Conservation (phyloP, 768 basidiomycete species). For the Leccinum subgranulosum region DNA sequence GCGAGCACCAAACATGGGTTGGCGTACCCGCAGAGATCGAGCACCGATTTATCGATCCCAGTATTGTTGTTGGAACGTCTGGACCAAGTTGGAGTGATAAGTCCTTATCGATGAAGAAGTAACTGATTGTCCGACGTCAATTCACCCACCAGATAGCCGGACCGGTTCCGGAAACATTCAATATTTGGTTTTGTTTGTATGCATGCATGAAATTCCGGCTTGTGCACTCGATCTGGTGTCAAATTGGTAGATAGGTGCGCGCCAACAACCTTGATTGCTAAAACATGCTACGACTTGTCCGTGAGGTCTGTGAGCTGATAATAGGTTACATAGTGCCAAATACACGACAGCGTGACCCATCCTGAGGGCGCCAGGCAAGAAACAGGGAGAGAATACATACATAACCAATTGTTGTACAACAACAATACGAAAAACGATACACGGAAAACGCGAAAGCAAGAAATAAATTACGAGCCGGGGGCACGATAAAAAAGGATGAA, state of each 20-base stretch:
- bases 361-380: constrained; percentile 17
- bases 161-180: not conserved
- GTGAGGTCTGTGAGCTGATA: constrained; percentile 7
- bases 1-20: not conserved
- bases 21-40: not conserved
- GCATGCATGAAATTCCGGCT: not conserved
- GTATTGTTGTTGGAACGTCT: not conserved
- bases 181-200: not conserved
- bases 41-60: not conserved
- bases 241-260: not conserved
- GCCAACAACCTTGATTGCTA: constrained; percentile 1
- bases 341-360: constrained; percentile 16
- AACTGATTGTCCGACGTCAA: not conserved
- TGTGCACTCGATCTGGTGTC: not conserved
- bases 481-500: constrained; percentile 5
- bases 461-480: constrained; percentile 23
- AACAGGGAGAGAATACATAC: constrained; percentile 19
- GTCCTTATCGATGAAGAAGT: not conserved
- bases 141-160: not conserved
- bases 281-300: constrained; percentile 8
- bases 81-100: not conserved
- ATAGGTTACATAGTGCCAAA: constrained; percentile 26
- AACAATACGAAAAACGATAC: constrained; percentile 20
- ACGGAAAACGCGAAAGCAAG: constrained; percentile 23
- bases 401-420: constrained; percentile 19